Percentiles rank a stretch among this genome's conserved stretches.
phyloP scores from a whole-genome alignment of 169 alveolate species.

The Cryptosporidium sp. region DNA sequence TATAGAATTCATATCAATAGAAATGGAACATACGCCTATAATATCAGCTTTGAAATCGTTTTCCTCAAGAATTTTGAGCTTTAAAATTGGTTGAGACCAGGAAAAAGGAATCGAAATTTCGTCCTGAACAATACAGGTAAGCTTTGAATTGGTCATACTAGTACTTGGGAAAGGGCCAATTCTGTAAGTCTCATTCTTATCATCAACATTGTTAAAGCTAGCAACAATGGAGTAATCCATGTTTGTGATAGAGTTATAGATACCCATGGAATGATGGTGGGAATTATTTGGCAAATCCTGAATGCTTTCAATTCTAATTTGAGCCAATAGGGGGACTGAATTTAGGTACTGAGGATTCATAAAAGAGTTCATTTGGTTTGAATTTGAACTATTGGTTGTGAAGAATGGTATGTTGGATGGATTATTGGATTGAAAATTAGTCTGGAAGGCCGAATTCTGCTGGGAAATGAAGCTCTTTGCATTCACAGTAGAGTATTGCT shows the following conservation, averaged over 20 bases:
- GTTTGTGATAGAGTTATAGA: constrained; percentile 32
- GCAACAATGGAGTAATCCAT: constrained; percentile 63
- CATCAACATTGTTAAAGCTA: constrained; percentile 64
- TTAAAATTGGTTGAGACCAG: constrained; percentile 47
- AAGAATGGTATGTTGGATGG: neutral
- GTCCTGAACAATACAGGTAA: constrained; percentile 47
- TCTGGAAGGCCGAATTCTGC: neutral
- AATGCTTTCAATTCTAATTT: constrained; percentile 53
- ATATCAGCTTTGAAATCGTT: constrained; percentile 64
- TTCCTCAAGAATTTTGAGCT: constrained; percentile 50
- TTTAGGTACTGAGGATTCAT: constrained; percentile 34
- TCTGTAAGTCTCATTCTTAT: constrained; percentile 61
- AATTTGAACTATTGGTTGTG: constrained; percentile 2
- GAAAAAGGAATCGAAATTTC: constrained; percentile 52
- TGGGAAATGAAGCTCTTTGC: constrained; percentile 7
- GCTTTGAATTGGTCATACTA: neutral
- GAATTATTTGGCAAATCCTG: constrained; percentile 36
- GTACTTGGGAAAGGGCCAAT: constrained; percentile 69
- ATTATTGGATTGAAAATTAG: constrained; percentile 11
- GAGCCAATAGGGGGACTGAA: constrained; percentile 72
- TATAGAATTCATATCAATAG: constrained; percentile 28
- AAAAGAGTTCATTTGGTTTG: constrained; percentile 15
- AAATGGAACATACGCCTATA: constrained; percentile 32
- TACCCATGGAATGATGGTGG: neutral
- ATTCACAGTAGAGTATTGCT: neutral